Evolutionary conservation across 805 yeast genomes (phyloP), one percentile per base, ranked within the genome.

Genomic region (Zygosaccharomyces rouxii): DNA sequence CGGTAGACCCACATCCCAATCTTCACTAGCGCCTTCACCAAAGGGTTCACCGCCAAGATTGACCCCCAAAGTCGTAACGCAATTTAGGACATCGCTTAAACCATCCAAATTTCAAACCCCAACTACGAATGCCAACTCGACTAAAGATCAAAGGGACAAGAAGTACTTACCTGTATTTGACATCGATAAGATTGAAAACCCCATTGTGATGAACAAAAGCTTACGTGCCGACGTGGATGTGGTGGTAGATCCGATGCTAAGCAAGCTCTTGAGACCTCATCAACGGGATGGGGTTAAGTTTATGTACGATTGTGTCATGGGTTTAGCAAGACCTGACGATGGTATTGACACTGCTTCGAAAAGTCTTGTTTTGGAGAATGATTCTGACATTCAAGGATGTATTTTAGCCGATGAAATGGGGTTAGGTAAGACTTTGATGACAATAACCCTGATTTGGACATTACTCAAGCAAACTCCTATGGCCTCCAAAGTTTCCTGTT

Each of bases 341-440:
- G 31, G 30, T 1, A 39, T 7, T 7, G 49, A 46, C n/a, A 18
- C 42, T 6, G 51, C 56, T 1, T 25, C 56, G 2, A 50, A 51
- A 25, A 49, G 59, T 26, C 7, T 54, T 2, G 18, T 54, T 13
- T 44, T 61, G 22, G 63, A 64, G 14, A 46, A 51, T 7, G 66
- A 64, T 46, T 48, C 57, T 6, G 64, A 59, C 40, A 55, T 67
- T 14, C 56, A 68, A 38, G 98, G 99, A 0, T 90, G 92, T 2
- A 68, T 94, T 4, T 66, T 94, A 38, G 99, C 99, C 0, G 99
- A 94, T 66, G 98, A 92, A 58, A 94, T 94, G 99, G 99, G 99
- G 0, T 71, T 94, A 14, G 97, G 97, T 2, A 86, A 86, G 59
- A 90, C 98, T 0, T 67, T 94, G 37, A 90, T 84, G 78, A 80